Conservation (phyloP, 306 rosid genomes). For the Dalbergia cochinchinensis region DNA sequence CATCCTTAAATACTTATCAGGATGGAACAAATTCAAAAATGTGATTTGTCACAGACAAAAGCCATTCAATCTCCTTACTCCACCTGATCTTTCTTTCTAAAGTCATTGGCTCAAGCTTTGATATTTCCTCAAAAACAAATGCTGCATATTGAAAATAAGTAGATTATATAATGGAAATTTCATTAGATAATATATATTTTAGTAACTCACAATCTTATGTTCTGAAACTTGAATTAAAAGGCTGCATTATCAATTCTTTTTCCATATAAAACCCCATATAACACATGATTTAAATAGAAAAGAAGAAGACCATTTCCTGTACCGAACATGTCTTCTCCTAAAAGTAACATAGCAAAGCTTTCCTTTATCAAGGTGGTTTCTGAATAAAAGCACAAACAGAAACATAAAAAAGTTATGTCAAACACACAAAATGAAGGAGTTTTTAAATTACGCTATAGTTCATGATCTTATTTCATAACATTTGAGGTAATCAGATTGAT, state of each 20-base stretch:
- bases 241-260: neutral
- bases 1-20: constrained; percentile 69
- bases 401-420: neutral
- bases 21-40: constrained; percentile 90
- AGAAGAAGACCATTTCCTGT: constrained; percentile 79
- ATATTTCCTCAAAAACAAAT: constrained; percentile 85
- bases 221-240: constrained; percentile 7
- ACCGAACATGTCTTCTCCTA: constrained; percentile 99
- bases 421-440: neutral
- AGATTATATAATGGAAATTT: constrained; percentile 33
- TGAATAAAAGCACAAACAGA: constrained; percentile 44
- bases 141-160: constrained; percentile 59
- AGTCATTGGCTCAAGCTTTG: constrained; percentile 77
- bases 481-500: constrained; percentile 29
- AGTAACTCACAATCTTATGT: constrained; percentile 5
- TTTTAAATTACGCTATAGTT: neutral
- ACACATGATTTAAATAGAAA: constrained; percentile 18
- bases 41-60: constrained; percentile 89
- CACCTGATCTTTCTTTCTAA: constrained; percentile 74
- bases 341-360: constrained; percentile 83
- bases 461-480: neutral
- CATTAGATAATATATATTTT: constrained; percentile 19
- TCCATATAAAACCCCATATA: neutral
- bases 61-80: constrained; percentile 90
- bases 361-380: constrained; percentile 83